Percentiles rank a stretch among this genome's conserved stretches.
Conservation (phyloP, 2,329 filamentous ascomycete genomes). For the Fusarium tjaetaba region DNA sequence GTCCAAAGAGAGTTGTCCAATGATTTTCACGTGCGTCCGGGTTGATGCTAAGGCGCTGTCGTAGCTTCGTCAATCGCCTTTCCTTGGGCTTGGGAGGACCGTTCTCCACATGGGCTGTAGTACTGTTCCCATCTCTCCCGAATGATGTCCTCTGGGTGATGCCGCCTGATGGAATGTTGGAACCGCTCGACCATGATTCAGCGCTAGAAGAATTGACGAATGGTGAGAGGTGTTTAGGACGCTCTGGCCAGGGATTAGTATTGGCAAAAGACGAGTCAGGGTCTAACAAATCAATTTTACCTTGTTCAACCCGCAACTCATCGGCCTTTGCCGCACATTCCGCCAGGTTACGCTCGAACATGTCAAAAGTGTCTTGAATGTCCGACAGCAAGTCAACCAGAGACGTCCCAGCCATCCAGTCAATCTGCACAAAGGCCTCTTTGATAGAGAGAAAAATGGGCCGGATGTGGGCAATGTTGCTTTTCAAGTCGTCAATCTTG, state of each 20-base stretch:
- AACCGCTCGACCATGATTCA: not conserved
- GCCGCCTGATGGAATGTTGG: not conserved
- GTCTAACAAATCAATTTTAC: not conserved
- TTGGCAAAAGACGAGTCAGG: accelerated
- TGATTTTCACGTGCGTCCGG: not conserved
- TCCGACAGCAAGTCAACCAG: accelerated
- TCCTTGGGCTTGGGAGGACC: too few relatives aligned
- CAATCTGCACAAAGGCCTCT: not conserved
- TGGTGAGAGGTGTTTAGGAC: not conserved
- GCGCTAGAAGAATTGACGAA: not conserved
- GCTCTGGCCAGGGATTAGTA: not conserved
- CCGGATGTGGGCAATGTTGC: not conserved
- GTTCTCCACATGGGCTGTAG: accelerated
- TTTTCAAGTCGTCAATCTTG: not conserved
- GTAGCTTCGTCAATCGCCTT: not conserved
- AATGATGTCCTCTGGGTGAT: not conserved
- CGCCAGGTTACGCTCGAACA: not conserved
- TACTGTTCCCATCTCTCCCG: not conserved
- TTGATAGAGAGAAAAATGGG: not conserved
- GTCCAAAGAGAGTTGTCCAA: not conserved
- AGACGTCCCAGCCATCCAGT: not conserved
- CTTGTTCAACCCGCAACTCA: not conserved
- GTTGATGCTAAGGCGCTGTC: not conserved
- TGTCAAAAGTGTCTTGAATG: not conserved
- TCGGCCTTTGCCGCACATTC: not conserved